These are phyloP conservation scores for Pyropia haitanensis DNA, from an alignment of 23 red algal species.

Conservation along the genomic window DNA sequence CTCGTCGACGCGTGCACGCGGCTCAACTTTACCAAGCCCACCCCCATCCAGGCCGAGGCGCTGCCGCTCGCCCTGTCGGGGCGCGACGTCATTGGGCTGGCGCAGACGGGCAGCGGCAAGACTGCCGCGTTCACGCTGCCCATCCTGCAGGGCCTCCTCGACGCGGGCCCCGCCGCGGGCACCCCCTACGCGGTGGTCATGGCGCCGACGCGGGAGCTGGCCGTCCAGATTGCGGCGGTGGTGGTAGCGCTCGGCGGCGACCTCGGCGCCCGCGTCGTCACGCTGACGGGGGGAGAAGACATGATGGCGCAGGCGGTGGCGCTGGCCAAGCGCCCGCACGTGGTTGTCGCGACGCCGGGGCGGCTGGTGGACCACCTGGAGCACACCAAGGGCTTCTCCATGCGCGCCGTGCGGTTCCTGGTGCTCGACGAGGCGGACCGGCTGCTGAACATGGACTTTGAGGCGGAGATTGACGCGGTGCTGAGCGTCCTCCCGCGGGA, in stretches of 20 bases:
- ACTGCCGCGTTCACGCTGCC: constrained; percentile 95
- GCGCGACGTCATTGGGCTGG: constrained; percentile 85
- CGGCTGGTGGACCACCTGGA: constrained; percentile 95
- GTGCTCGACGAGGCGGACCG: constrained; percentile 98
- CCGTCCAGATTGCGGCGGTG: constrained; percentile 89
- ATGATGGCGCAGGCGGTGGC: constrained; percentile 92
- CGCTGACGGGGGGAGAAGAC: constrained; percentile 79
- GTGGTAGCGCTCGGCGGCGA: constrained; percentile 72
- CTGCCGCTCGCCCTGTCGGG: constrained; percentile 74
- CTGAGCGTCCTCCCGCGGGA: constrained; percentile 45
- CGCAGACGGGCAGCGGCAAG: constrained; percentile 95
- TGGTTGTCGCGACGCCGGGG: constrained; percentile 92
- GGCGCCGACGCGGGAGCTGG: constrained; percentile 93
- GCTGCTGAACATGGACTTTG: constrained; percentile 97
- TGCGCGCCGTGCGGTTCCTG: constrained; percentile 57
- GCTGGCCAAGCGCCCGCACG: constrained; percentile 93
- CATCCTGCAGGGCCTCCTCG: constrained; percentile 84
- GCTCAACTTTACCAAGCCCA: constrained; percentile 61
- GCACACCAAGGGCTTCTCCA: constrained; percentile 88
- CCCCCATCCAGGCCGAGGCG: constrained; percentile 71
- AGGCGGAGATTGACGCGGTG: constrained; percentile 90
- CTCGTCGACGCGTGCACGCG: constrained; percentile 47
- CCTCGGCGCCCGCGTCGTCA: constrained; percentile 55
- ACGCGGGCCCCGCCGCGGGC: constrained; percentile 21
- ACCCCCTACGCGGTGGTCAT: constrained; percentile 76